These are phyloP conservation scores for Colletotrichum melonis DNA, from an alignment of 2,329 filamentous ascomycete species.

Conservation along the genomic window DNA sequence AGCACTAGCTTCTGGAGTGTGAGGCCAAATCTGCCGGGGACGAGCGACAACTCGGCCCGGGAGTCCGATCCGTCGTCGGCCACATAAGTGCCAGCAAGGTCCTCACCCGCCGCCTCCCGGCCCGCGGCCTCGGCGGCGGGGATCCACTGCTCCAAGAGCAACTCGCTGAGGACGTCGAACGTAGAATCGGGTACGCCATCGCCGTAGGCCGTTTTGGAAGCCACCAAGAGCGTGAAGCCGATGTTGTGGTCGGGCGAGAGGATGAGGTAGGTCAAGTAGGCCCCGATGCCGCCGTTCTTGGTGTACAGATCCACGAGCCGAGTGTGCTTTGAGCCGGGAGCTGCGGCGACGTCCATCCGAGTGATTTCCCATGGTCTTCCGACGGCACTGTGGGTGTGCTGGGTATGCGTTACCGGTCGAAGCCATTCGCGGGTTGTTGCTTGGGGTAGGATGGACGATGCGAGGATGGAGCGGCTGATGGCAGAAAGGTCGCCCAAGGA, in stretches of 20 bases:
- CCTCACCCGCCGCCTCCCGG: conserved; percentile 34
- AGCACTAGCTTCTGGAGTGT: background rate
- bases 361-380: conserved; percentile 39
- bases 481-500: conserved; percentile 25
- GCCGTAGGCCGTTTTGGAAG: conserved; percentile 30
- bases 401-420: conserved; percentile 35
- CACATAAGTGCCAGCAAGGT: conserved; percentile 36
- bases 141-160: conserved; percentile 29
- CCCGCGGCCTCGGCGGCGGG: conserved; percentile 39
- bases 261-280: conserved; percentile 40
- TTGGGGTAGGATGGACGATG: conserved; percentile 30
- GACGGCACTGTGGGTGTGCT: conserved; percentile 29
- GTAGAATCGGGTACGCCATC: conserved; percentile 29
- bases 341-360: conserved; percentile 32
- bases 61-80: background rate
- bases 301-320: conserved; percentile 43
- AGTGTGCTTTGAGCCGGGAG: conserved; percentile 38
- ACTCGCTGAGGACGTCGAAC: conserved; percentile 36
- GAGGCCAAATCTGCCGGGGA: background rate
- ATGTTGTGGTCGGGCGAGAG: conserved; percentile 39
- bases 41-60: background rate
- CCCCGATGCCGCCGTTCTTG: conserved; percentile 41
- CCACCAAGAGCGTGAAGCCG: conserved; percentile 42
- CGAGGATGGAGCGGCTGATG: conserved; percentile 38
- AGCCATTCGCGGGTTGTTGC: conserved; percentile 36